phyloP scores from a whole-genome alignment of 768 basidiomycete genomes.

The Kwoniella heveanensis region DNA sequence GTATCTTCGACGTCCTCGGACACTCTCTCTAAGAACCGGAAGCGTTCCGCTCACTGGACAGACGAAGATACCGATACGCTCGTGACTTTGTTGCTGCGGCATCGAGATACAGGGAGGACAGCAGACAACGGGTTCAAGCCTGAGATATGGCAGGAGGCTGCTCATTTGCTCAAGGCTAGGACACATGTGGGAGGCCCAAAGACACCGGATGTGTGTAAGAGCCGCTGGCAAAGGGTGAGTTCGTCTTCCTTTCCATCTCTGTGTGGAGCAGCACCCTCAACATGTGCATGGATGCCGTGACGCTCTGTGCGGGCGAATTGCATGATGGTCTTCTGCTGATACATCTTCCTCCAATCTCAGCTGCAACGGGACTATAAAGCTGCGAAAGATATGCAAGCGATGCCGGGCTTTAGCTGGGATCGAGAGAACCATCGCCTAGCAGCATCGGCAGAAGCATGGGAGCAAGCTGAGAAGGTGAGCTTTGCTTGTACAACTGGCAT shows the following conservation, averaged over 20 bases:
- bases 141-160: constrained; percentile 41
- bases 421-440: constrained; percentile 16
- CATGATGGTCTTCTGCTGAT: too few species aligned
- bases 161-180: constrained; percentile 21
- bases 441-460: constrained; percentile 37
- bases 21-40: constrained; percentile 27
- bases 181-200: constrained; percentile 42
- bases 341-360: constrained; percentile 2
- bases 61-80: constrained; percentile 40
- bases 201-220: constrained; percentile 50
- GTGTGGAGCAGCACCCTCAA: neutral
- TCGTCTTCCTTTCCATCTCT: neutral
- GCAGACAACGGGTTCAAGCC: constrained; percentile 48
- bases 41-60: constrained; percentile 45
- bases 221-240: constrained; percentile 45
- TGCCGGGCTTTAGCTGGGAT: constrained; percentile 44
- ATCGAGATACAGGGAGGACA: constrained; percentile 42
- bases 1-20: constrained; percentile 27
- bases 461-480: constrained; percentile 37
- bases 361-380: constrained; percentile 43
- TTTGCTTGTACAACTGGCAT: neutral
- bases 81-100: constrained; percentile 29
- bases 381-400: constrained; percentile 39
- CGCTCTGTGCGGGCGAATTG: too few species aligned
- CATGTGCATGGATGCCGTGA: too few species aligned